Percentiles rank a stretch among this genome's conserved stretches.
Conservation (phyloP, 2,329 filamentous ascomycete genomes). For the Calonectria henricotiae region DNA sequence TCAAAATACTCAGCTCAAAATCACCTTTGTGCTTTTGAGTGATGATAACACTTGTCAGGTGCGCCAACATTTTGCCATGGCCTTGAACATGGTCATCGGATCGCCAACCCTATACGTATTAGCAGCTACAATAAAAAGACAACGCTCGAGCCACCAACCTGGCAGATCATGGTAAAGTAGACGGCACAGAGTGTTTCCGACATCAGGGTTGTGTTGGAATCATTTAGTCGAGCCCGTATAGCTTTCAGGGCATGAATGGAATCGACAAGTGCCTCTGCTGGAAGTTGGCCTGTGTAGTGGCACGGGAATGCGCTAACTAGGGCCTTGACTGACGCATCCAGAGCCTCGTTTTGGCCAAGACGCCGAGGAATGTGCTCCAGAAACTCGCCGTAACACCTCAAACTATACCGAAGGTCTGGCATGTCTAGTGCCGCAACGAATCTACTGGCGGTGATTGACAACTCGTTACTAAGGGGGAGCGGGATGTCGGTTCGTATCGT, state of each 20-base stretch:
- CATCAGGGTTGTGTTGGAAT: not conserved
- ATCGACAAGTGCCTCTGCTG: not conserved
- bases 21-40: not conserved
- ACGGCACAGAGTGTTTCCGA: slow-evolving; percentile 1
- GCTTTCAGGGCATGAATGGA: slow-evolving; percentile 1
- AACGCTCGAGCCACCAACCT: not conserved
- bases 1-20: slow-evolving; percentile 9
- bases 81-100: slow-evolving; percentile 11
- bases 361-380: slow-evolving; percentile 5
- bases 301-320: slow-evolving; percentile 2
- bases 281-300: slow-evolving; percentile 18
- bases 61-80: slow-evolving; percentile 4
- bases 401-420: slow-evolving; percentile 13
- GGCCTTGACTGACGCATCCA: slow-evolving; percentile 8
- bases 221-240: not conserved
- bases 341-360: not conserved
- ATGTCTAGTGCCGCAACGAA: slow-evolving; percentile 1
- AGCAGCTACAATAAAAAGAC: not conserved
- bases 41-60: not conserved
- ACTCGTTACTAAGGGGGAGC: slow-evolving; percentile 8
- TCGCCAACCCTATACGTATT: slow-evolving; percentile 1
- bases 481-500: not conserved
- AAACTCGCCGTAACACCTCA: slow-evolving; percentile 17
- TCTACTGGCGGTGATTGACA: not conserved
- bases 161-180: slow-evolving; percentile 16